phyloP scores from a whole-genome alignment of 2,329 filamentous ascomycete genomes.

The Ambrosiella beaveri region DNA sequence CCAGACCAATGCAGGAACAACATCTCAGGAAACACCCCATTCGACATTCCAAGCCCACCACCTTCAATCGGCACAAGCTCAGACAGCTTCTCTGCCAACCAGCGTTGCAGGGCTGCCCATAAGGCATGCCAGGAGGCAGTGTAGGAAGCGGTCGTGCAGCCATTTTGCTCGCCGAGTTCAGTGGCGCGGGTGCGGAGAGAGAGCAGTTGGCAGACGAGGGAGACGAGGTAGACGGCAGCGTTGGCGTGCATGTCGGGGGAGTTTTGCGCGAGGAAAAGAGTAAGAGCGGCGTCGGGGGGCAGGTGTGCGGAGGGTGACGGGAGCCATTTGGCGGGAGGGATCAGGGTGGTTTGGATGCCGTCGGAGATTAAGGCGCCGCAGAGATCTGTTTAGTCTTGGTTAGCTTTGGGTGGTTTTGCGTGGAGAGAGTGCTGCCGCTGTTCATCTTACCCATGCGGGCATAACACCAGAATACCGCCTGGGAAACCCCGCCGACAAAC shows the following conservation, averaged over 20 bases:
- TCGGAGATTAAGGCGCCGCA: constrained; percentile 29
- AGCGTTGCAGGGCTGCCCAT: constrained; percentile 33
- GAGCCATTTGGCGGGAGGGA: constrained; percentile 20
- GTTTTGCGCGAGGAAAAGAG: constrained; percentile 19
- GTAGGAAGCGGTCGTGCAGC: constrained; percentile 25
- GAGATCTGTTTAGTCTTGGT: constrained; percentile 21
- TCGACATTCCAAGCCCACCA: constrained; percentile 18
- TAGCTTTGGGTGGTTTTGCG: background rate
- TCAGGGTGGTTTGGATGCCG: constrained; percentile 32
- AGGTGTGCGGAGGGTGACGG: background rate
- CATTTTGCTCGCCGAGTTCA: constrained; percentile 29
- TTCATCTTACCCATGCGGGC: constrained; percentile 13
- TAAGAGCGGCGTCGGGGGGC: background rate
- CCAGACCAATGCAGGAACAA: constrained; percentile 36
- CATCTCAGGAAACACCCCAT: constrained; percentile 31
- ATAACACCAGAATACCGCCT: constrained; percentile 5
- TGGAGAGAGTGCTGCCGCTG: background rate
- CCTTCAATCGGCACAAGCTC: constrained; percentile 29
- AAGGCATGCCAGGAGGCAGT: constrained; percentile 28
- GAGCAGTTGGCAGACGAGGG: constrained; percentile 33
- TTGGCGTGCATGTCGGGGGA: constrained; percentile 40
- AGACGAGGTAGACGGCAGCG: constrained; percentile 38
- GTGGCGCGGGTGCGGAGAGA: constrained; percentile 30
- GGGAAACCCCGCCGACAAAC: background rate
- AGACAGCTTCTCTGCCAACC: constrained; percentile 28